phyloP scores from a whole-genome alignment of 2,329 filamentous ascomycete species.

The Epichloe coenophiala region DNA sequence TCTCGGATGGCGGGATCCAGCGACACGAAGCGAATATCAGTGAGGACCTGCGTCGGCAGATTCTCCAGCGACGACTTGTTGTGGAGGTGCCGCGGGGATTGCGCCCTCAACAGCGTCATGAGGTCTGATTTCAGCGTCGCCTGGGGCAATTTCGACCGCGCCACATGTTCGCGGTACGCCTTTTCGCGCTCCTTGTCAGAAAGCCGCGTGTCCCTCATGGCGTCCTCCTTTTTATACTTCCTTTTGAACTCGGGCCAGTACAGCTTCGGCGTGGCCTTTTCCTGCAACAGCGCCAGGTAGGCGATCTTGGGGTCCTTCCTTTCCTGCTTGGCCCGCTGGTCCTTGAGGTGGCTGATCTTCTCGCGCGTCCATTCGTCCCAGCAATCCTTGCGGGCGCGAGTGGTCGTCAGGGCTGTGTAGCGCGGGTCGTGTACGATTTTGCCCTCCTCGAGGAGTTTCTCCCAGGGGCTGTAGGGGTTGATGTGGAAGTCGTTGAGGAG shows the following conservation, averaged over 20 bases:
- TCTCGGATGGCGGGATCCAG: constrained; percentile 49
- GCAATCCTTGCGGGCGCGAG: constrained; percentile 65
- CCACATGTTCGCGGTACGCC: constrained; percentile 62
- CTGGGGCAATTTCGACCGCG: constrained; percentile 50
- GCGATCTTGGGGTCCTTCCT: constrained; percentile 73
- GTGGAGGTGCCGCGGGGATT: constrained; percentile 46
- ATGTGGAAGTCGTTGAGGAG: constrained; percentile 70
- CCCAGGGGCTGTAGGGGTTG: constrained; percentile 85
- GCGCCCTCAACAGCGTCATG: constrained; percentile 46
- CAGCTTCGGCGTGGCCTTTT: constrained; percentile 74
- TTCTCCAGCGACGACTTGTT: constrained; percentile 40
- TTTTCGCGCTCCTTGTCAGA: constrained; percentile 69
- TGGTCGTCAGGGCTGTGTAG: constrained; percentile 73
- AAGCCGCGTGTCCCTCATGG: constrained; percentile 63
- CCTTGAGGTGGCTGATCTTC: constrained; percentile 58
- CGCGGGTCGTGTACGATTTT: constrained; percentile 72
- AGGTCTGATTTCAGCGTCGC: constrained; percentile 58
- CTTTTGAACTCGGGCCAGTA: constrained; percentile 97
- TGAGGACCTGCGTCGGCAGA: constrained; percentile 48
- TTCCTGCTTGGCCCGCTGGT: constrained; percentile 59
- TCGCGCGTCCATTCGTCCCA: constrained; percentile 77
- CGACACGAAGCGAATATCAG: constrained; percentile 57
- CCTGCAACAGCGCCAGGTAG: constrained; percentile 70
- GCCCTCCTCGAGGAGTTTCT: constrained; percentile 73
- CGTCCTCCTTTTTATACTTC: constrained; percentile 70